Percentiles rank a stretch among this genome's conserved stretches.
These are phyloP conservation scores for Elaeagnus macrophylla DNA, from an alignment of 306 rosid species.

Conservation along the genomic window DNA sequence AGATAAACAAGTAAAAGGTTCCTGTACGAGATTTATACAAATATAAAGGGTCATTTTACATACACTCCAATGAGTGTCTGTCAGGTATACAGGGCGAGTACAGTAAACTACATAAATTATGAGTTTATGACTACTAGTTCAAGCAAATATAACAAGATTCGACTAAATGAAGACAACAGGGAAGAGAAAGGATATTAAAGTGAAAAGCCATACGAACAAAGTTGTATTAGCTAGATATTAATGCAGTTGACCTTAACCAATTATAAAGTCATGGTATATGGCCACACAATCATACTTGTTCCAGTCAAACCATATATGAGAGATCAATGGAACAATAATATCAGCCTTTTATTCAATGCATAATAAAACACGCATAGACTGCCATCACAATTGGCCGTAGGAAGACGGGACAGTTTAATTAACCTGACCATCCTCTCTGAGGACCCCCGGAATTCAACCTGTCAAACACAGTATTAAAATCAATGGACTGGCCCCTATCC, in stretches of 20 bases:
- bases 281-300: slow-evolving; percentile 2
- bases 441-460: slow-evolving; percentile 33
- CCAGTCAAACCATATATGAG: slow-evolving; percentile 25
- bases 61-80: too few relatives aligned
- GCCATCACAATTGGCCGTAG: slow-evolving; percentile 13
- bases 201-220: not conserved
- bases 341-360: slow-evolving; percentile 77
- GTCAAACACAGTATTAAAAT: slow-evolving; percentile 84
- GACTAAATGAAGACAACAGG: too few relatives aligned
- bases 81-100: too few relatives aligned
- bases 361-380: slow-evolving; percentile 77
- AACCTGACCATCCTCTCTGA: slow-evolving; percentile 21
- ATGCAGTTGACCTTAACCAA: slow-evolving; percentile 1
- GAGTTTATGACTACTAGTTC: too few relatives aligned
- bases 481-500: slow-evolving; percentile 77
- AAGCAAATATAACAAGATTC: too few relatives aligned
- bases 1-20: too few relatives aligned
- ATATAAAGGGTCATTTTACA: too few relatives aligned
- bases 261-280: slow-evolving; percentile 2
- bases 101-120: too few relatives aligned
- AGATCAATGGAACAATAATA: slow-evolving; percentile 28
- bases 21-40: too few relatives aligned
- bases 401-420: slow-evolving; percentile 14
- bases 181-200: too few relatives aligned
- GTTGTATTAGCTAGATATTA: not conserved